These are phyloP conservation scores for Hippophae tibetana DNA, from an alignment of 306 rosid genomes.

Conservation along the genomic window DNA sequence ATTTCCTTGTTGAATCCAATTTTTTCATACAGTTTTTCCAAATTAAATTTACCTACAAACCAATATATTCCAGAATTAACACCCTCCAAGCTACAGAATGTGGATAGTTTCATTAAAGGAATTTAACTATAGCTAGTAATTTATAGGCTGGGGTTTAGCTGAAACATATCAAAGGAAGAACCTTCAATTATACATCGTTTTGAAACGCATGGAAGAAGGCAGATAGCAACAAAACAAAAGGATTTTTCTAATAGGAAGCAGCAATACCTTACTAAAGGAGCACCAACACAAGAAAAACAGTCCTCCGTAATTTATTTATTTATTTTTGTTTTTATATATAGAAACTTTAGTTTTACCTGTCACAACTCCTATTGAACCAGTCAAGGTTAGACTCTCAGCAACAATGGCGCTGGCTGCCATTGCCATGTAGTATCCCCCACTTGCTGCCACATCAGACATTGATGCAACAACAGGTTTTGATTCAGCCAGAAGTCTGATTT, in stretches of 20 bases:
- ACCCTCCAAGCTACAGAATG: no score
- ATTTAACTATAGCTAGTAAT: no score
- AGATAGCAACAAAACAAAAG: no score
- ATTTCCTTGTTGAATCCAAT: constrained; percentile 92
- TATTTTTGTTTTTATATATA: neutral
- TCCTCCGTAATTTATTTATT: neutral
- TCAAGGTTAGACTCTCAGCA: constrained; percentile 83
- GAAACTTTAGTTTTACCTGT: constrained; percentile 45
- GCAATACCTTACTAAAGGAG: no score
- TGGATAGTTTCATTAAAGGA: no score
- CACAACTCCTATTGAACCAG: constrained; percentile 97
- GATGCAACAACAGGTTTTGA: constrained; percentile 91
- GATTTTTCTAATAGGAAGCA: no score
- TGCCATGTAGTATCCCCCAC: constrained; percentile 98
- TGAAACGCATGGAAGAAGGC: no score
- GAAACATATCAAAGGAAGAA: no score
- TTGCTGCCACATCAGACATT: constrained; percentile 95
- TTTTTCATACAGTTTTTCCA: constrained; percentile 86
- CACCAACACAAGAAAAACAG: no score
- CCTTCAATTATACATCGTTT: no score
- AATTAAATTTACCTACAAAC: constrained; percentile 61
- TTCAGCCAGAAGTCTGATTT: constrained; percentile 87
- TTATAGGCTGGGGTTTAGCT: no score
- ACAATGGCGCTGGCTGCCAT: constrained; percentile 92
- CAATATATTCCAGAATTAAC: constrained; percentile 7